These are phyloP conservation scores for Pinus albicaulis DNA, from an alignment of 75 land plant genomes.

Conservation along the genomic window DNA sequence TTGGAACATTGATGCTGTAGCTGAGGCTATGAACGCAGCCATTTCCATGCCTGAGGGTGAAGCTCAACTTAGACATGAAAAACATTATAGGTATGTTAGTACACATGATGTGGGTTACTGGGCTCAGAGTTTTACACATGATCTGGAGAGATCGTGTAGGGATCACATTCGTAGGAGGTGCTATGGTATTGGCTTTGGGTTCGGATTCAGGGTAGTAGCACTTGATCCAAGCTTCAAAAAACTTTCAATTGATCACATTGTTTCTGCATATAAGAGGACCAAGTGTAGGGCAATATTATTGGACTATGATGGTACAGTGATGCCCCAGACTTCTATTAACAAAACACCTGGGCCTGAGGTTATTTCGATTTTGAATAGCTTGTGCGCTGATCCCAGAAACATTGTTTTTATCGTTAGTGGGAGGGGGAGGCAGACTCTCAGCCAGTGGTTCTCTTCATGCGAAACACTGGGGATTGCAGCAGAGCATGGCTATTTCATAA, in stretches of 20 bases:
- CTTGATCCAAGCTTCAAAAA: constrained; percentile 71
- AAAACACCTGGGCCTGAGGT: constrained; percentile 47
- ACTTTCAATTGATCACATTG: constrained; percentile 67
- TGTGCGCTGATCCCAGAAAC: constrained; percentile 60
- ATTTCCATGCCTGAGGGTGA: constrained; percentile 47
- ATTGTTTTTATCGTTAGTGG: constrained; percentile 75
- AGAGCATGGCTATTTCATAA: constrained; percentile 74
- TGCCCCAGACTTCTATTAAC: constrained; percentile 44
- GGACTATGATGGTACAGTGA: constrained; percentile 77
- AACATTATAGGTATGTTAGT: constrained; percentile 69
- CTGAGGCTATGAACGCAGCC: constrained; percentile 73
- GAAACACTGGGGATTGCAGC: constrained; percentile 63
- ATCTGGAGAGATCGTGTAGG: constrained; percentile 58
- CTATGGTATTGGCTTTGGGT: constrained; percentile 80
- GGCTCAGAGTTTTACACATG: constrained; percentile 70
- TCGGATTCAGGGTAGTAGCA: constrained; percentile 68
- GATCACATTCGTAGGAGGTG: constrained; percentile 64
- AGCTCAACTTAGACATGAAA: constrained; percentile 65
- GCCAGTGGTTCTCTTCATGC: constrained; percentile 64
- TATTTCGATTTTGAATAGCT: constrained; percentile 39
- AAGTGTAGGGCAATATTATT: constrained; percentile 60
- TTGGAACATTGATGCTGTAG: constrained; percentile 74
- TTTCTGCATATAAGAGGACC: constrained; percentile 66
- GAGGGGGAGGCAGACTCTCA: constrained; percentile 37
- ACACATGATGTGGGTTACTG: constrained; percentile 79